These are phyloP conservation scores for Aspergillus sp. DNA, from an alignment of 2,329 filamentous ascomycete genomes.

Conservation along the genomic window DNA sequence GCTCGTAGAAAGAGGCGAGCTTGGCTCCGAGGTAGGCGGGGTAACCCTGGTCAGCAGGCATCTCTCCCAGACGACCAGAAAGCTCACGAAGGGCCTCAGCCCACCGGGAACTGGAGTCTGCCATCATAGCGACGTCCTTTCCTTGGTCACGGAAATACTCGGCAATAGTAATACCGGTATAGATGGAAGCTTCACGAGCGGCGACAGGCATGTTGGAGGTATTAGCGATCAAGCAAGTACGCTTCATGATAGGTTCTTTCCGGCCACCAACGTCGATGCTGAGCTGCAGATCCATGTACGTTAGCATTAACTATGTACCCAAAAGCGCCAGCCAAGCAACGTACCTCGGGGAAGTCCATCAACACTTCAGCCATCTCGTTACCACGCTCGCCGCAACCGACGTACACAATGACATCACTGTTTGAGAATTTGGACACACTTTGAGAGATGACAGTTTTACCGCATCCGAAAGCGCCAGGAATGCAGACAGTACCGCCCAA, in stretches of 20 bases:
- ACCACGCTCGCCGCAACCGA: constrained; percentile 89
- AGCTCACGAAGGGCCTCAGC: constrained; percentile 98
- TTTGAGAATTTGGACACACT: constrained; percentile 99
- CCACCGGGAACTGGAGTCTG: constrained; percentile 97
- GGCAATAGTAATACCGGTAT: constrained; percentile 91
- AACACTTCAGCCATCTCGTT: constrained; percentile 99
- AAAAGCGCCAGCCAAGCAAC: constrained; percentile 10
- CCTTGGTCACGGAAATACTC: constrained; percentile 98
- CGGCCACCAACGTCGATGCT: constrained; percentile 92
- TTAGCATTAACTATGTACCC: constrained; percentile 18
- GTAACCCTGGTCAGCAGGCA: constrained; percentile 99
- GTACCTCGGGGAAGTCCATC: constrained; percentile 95
- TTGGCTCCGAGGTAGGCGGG: constrained; percentile 96
- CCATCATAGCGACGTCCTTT: constrained; percentile 99
- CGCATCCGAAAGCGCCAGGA: constrained; percentile 96
- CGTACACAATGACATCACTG: constrained; percentile 98
- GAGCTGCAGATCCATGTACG: constrained; percentile 56
- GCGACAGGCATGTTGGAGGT: constrained; percentile 99
- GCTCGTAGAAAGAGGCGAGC: constrained; percentile 98
- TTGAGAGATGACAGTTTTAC: constrained; percentile 99
- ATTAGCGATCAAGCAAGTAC: constrained; percentile 96
- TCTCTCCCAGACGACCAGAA: constrained; percentile 97
- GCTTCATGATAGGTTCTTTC: constrained; percentile 99
- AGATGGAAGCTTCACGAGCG: constrained; percentile 97
- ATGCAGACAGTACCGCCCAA: constrained; percentile 98